Base-by-base conservation (phyloP, 2,329 filamentous ascomycete genomes). In the Ceratocystis cubensis region DNA sequence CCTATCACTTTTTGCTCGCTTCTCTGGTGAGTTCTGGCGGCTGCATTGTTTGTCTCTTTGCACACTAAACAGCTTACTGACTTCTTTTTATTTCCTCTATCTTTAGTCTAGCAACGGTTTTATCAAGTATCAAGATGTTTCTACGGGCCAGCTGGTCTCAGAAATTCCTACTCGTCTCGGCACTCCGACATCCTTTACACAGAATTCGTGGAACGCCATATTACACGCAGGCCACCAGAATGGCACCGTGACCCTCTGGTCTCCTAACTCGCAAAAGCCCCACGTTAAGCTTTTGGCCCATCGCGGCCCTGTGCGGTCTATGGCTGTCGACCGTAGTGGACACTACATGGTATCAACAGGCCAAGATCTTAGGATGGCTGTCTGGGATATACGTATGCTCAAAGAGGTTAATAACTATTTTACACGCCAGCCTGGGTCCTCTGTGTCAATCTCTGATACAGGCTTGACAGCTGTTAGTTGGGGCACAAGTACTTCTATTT, bases 371-470 rank as follows among this genome's bases (percentile, higher is more conserved):
- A 90, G 88, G 73, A 95, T 96, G 88, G 86, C 88, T n/a, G 86
- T 96, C 13, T 96, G 93, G 91, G 93, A 97, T 74, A 87, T 97
- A 69, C 85, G 93, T 56, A 96, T 91, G 83, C 94, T 95, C 79
- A 91, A 88, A 71, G 91, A 96, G 73, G 88, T 99, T 30, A 89
- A 94, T 77, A 90, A 82, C 71, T 97, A 97, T 78, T 90, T 87
- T 70, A 89, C 91, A 45, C 84, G 87, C 48, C 85, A 89, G 67
- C 94, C 94, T 0, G 92, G 89, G 4, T 86, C 89, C 1, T 89
- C 89, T 0, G 81, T 97, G 28, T 81, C 90, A 25, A 95, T 99
- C 73, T 96, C 91, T 65, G 94, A 99, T 74, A 86, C 87, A 10
- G 89, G 89, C 25, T 80, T 97, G 64, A 91, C 91, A 0, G 92